A percentile compares a stretch with the other conserved stretches of the same genome.
phyloP scores from a whole-genome alignment of 2,329 filamentous ascomycete species.

The Xylaria sp. region DNA sequence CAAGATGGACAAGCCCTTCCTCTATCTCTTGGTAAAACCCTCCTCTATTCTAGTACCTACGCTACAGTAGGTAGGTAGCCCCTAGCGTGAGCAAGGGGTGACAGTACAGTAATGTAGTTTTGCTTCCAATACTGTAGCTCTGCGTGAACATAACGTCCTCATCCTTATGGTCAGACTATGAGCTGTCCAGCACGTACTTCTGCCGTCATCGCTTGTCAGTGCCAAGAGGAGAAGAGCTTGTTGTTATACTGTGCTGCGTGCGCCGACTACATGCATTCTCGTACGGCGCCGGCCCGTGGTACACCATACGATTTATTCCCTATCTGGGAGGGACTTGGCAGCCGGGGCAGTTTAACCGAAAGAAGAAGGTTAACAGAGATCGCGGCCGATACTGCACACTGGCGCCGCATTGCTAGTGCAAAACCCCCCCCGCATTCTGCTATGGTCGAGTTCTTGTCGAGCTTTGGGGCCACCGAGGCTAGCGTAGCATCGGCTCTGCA shows the following conservation, averaged over 20 bases:
- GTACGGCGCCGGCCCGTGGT: neutral
- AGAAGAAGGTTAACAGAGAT: neutral
- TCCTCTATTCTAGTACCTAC: neutral
- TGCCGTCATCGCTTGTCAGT: no score
- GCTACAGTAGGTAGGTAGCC: neutral
- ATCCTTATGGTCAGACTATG: no score
- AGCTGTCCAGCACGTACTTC: no score
- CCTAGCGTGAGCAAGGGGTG: no score
- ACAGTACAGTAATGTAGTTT: no score
- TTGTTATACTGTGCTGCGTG: neutral
- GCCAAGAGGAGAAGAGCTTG: neutral
- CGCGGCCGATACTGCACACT: neutral
- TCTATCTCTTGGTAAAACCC: neutral
- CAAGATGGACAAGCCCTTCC: conserved; percentile 3
- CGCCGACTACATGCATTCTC: neutral
- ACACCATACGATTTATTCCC: neutral
- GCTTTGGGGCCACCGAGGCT: neutral
- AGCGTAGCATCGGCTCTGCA: no score
- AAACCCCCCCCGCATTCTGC: neutral
- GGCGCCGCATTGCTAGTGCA: neutral
- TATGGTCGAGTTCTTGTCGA: conserved; percentile 15
- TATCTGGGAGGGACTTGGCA: neutral
- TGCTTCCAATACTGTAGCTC: no score
- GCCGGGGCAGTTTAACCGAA: neutral
- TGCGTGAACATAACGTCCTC: no score